Evolutionary conservation across 768 basidiomycete genomes (phyloP).

Genomic region (Phanerodontia chrysosporium): DNA sequence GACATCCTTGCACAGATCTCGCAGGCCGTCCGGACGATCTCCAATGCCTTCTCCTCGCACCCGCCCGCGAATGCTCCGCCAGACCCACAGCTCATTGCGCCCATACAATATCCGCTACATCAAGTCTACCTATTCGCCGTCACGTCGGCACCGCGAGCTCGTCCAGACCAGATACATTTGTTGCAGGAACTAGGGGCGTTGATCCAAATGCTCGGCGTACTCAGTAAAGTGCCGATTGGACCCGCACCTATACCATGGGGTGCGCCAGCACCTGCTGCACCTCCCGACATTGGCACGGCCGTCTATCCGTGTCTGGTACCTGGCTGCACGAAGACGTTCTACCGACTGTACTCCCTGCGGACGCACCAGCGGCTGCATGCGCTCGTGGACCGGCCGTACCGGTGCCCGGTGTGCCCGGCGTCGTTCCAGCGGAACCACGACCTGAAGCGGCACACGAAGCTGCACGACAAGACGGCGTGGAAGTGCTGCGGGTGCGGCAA

Average conservation of each 20-base stretch:
- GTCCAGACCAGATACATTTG: slow-evolving; percentile 44
- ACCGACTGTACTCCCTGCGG: slow-evolving; percentile 64
- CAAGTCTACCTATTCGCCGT: slow-evolving; percentile 77
- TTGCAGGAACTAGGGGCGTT: slow-evolving; percentile 78
- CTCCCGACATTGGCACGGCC: slow-evolving; percentile 60
- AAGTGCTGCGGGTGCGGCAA: slow-evolving; percentile 72
- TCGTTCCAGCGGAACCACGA: slow-evolving; percentile 79
- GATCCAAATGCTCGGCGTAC: slow-evolving; percentile 77
- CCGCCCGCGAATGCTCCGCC: slow-evolving; percentile 35
- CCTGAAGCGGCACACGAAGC: slow-evolving; percentile 68
- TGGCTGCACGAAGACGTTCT: slow-evolving; percentile 65
- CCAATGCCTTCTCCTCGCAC: slow-evolving; percentile 42
- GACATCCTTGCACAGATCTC: slow-evolving; percentile 51
- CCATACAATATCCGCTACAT: slow-evolving; percentile 68
- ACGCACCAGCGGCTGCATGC: slow-evolving; percentile 68
- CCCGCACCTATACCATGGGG: slow-evolving; percentile 32
- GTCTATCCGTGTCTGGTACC: slow-evolving; percentile 75
- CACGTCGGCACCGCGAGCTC: slow-evolving; percentile 43
- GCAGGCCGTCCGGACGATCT: slow-evolving; percentile 56
- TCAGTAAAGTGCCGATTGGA: slow-evolving; percentile 71
- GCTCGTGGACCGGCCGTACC: slow-evolving; percentile 52
- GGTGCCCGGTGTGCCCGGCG: slow-evolving; percentile 62
- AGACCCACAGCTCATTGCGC: slow-evolving; percentile 57
- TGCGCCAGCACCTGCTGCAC: slow-evolving; percentile 24
- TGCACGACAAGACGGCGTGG: slow-evolving; percentile 72